Percentiles rank a stretch among this genome's conserved stretches.
Conservation (phyloP, 805 yeast species). For the Candida awuae region DNA sequence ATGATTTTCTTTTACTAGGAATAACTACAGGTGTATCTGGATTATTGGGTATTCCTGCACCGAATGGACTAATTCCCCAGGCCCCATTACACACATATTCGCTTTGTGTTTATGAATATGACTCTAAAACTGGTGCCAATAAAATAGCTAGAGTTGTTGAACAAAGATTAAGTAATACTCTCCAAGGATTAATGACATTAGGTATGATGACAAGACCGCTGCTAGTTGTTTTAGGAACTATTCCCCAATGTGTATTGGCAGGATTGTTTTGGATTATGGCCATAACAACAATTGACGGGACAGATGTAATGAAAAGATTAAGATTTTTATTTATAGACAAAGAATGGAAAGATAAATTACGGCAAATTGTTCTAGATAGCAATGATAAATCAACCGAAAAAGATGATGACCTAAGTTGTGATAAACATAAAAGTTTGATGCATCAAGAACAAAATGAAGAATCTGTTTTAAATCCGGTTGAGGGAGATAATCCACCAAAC, state of each 20-base stretch:
- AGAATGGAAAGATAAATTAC: conserved; percentile 22
- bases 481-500: no score
- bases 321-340: conserved; percentile 56
- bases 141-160: conserved; percentile 61
- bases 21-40: conserved; percentile 84
- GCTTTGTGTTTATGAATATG: conserved; percentile 47
- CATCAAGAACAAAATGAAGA: no score
- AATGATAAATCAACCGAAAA: background rate
- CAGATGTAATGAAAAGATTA: conserved; percentile 55
- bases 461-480: no score
- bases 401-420: background rate
- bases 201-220: conserved; percentile 90
- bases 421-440: background rate
- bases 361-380: conserved; percentile 1
- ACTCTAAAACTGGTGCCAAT: conserved; percentile 25
- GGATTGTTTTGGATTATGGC: conserved; percentile 96
- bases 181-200: conserved; percentile 75
- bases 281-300: conserved; percentile 61
- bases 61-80: conserved; percentile 94
- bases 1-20: conserved; percentile 82
- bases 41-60: conserved; percentile 85
- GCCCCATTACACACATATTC: conserved; percentile 90
- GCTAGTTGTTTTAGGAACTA: conserved; percentile 65
- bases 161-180: conserved; percentile 77
- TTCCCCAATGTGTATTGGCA: conserved; percentile 89